Conservation (phyloP, 495 filamentous ascomycete genomes). For the Neurospora cerealis region DNA sequence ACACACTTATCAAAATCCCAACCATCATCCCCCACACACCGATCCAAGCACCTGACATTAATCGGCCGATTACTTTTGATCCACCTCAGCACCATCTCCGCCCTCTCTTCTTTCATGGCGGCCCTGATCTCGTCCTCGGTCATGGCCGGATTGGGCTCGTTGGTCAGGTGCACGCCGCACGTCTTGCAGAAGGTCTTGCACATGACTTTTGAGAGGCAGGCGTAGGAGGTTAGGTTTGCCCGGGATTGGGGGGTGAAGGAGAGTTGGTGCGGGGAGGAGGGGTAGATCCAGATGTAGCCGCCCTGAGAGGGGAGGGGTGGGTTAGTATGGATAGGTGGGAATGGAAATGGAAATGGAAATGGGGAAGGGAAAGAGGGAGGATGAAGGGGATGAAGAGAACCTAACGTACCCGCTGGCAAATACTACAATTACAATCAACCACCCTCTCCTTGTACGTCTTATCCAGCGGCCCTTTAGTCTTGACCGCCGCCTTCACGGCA, state of each 20-base stretch:
- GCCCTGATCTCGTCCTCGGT: constrained; percentile 13
- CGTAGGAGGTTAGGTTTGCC: constrained; percentile 24
- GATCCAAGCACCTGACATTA: constrained; percentile 14
- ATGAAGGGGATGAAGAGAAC: neutral
- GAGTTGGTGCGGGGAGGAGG: constrained; percentile 3
- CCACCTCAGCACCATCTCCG: constrained; percentile 3
- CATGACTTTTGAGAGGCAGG: constrained; percentile 15
- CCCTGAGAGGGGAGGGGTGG: no score
- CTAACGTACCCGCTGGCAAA: constrained; percentile 31
- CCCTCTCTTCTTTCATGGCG: constrained; percentile 5
- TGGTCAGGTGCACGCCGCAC: constrained; percentile 29
- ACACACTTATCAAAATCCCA: constrained; percentile 12
- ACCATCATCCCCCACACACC: constrained; percentile 20
- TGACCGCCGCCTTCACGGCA: constrained; percentile 31
- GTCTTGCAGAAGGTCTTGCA: constrained; percentile 34
- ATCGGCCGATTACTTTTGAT: neutral
- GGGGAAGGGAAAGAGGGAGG: neutral
- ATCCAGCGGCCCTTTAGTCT: constrained; percentile 23
- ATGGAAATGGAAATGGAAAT: no score
- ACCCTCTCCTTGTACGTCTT: constrained; percentile 14
- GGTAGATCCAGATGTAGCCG: constrained; percentile 29
- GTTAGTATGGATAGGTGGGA: no score
- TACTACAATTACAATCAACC: constrained; percentile 36
- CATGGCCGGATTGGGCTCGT: constrained; percentile 7
- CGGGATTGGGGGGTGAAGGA: constrained; percentile 24